Evolutionary conservation across 805 yeast genomes (phyloP).

Genomic region (Cyberlindnera xishuangbannaensis): DNA sequence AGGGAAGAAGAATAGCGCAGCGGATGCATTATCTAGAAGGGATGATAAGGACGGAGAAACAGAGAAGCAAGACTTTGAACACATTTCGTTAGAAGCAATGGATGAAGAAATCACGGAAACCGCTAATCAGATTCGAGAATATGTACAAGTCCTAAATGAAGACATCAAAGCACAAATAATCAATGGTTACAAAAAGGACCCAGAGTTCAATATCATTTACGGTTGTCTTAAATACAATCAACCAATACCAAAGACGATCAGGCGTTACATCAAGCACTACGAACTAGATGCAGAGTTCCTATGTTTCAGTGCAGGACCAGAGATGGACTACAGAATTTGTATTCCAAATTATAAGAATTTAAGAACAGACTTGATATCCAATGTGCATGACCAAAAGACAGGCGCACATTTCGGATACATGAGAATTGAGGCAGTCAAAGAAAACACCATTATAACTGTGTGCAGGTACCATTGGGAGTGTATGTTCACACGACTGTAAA

Average conservation of each 20-base stretch:
- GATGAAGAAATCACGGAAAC: too few relatives aligned
- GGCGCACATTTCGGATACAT: background rate
- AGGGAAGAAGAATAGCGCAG: background rate
- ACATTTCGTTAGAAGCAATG: too few relatives aligned
- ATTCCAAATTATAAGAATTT: background rate
- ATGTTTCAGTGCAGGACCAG: background rate
- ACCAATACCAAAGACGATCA: background rate
- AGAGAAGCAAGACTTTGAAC: too few relatives aligned
- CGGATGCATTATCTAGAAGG: background rate
- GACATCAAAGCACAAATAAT: background rate
- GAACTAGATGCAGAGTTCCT: background rate
- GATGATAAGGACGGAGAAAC: background rate
- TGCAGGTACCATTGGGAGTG: too few relatives aligned
- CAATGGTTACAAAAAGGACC: background rate
- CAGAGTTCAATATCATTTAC: background rate
- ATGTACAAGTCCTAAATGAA: too few relatives aligned
- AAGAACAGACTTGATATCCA: background rate
- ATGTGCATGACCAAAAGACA: background rate
- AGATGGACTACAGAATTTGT: background rate
- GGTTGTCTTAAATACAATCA: background rate
- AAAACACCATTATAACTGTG: too few relatives aligned
- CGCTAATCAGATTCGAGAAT: too few relatives aligned
- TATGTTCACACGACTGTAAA: too few relatives aligned
- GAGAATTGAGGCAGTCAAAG: background rate
- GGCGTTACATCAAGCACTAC: background rate